These are phyloP conservation scores for Lyophyllum shimeji DNA, from an alignment of 768 basidiomycete genomes.

Conservation along the genomic window DNA sequence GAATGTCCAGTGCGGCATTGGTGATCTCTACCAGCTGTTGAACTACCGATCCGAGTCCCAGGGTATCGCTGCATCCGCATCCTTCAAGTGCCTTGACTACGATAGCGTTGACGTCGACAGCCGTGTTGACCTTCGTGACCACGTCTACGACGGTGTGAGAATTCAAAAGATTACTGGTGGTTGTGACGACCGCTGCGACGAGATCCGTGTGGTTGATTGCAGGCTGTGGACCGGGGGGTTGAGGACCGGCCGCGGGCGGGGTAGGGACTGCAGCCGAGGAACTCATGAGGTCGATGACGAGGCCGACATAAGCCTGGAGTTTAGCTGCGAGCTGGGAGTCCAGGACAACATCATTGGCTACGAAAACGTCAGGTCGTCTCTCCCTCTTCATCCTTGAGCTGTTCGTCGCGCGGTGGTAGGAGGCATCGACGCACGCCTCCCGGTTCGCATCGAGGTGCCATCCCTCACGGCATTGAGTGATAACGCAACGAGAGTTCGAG, in stretches of 20 bases:
- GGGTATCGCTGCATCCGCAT: slow-evolving; percentile 20
- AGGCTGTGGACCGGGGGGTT: slow-evolving; percentile 3
- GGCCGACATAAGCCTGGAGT: slow-evolving; percentile 18
- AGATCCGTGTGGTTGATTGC: slow-evolving; percentile 16
- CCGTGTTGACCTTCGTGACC: slow-evolving; percentile 16
- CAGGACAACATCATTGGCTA: slow-evolving; percentile 8
- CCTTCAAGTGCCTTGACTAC: slow-evolving; percentile 16
- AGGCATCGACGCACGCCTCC: slow-evolving; percentile 20
- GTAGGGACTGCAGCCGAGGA: slow-evolving; percentile 2
- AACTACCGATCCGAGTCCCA: slow-evolving; percentile 18
- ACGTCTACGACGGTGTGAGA: slow-evolving; percentile 21
- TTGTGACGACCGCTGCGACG: slow-evolving; percentile 18
- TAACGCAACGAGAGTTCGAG: slow-evolving; percentile 24
- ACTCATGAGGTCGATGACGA: slow-evolving; percentile 20
- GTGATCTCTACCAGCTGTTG: slow-evolving; percentile 19
- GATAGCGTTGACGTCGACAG: slow-evolving; percentile 21
- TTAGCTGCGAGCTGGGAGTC: slow-evolving; percentile 17
- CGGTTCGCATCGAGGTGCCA: slow-evolving; percentile 23
- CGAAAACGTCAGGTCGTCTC: slow-evolving; percentile 3
- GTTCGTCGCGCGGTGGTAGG: slow-evolving; percentile 6
- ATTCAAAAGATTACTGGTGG: slow-evolving; percentile 18
- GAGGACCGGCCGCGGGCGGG: not conserved
- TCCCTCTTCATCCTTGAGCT: slow-evolving; percentile 20
- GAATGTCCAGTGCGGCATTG: slow-evolving; percentile 11
- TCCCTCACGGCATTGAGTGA: slow-evolving; percentile 26